Evolutionary conservation across 2,329 filamentous ascomycete genomes (phyloP).

Genomic region (Talaromyces atroroseus): DNA sequence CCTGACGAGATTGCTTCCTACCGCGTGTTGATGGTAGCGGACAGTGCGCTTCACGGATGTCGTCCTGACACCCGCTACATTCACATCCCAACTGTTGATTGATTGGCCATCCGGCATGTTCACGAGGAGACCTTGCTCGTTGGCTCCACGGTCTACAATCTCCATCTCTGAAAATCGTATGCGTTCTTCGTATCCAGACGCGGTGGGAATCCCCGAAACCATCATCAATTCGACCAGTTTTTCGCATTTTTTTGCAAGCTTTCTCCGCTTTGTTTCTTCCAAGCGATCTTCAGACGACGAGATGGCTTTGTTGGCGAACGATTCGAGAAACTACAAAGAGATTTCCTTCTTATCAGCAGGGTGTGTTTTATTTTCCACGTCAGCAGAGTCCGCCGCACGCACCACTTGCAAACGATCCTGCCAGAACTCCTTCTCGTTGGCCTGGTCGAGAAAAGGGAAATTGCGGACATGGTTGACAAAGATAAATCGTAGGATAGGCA

Average conservation of each 20-base stretch:
- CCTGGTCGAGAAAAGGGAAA: conserved; percentile 95
- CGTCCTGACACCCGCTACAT: conserved; percentile 82
- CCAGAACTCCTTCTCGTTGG: conserved; percentile 98
- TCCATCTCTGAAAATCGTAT: conserved; percentile 97
- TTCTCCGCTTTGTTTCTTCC: conserved; percentile 91
- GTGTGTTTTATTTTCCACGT: not conserved
- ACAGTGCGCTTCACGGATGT: conserved; percentile 79
- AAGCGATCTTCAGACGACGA: conserved; percentile 93
- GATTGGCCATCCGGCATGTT: conserved; percentile 86
- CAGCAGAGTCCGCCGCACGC: conserved; percentile 36
- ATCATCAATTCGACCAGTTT: conserved; percentile 99
- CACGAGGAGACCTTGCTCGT: conserved; percentile 80
- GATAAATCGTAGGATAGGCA: conserved; percentile 90
- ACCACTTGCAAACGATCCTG: conserved; percentile 95
- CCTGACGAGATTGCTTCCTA: conserved; percentile 40
- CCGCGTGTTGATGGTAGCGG: conserved; percentile 84
- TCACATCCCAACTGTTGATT: conserved; percentile 95
- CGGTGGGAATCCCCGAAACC: conserved; percentile 93
- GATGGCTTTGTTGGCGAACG: conserved; percentile 94
- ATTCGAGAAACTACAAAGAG: conserved; percentile 75
- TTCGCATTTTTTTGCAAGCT: conserved; percentile 85
- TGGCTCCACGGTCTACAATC: conserved; percentile 87
- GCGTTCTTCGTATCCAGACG: conserved; percentile 94
- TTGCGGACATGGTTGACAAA: conserved; percentile 98
- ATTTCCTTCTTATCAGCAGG: conserved; percentile 6